These are phyloP conservation scores for Xylaria castorea DNA, from an alignment of 495 filamentous ascomycete species.

Conservation along the genomic window DNA sequence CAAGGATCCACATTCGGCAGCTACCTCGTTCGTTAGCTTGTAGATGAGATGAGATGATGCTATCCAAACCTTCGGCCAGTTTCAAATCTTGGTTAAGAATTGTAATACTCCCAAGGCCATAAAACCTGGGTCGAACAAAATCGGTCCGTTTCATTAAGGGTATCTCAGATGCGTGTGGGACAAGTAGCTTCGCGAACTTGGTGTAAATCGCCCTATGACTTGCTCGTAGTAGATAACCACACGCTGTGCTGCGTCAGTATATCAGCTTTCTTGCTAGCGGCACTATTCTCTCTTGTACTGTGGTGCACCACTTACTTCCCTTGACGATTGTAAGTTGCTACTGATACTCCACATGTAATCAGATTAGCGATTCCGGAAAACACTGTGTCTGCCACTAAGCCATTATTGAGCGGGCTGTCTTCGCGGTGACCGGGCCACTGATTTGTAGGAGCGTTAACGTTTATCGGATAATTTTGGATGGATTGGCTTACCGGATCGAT, in stretches of 20 bases:
- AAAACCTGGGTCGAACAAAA: no score
- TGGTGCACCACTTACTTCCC: neutral
- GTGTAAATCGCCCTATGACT: no score
- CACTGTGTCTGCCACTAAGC: no score
- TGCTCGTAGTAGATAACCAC: neutral
- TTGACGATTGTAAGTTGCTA: neutral
- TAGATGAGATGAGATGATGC: neutral
- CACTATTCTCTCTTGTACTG: neutral
- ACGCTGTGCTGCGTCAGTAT: neutral
- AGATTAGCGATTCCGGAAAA: neutral
- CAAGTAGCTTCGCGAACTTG: neutral
- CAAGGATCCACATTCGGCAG: neutral
- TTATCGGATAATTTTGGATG: neutral
- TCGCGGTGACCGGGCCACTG: no score
- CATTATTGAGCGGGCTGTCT: neutral
- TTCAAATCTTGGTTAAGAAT: neutral
- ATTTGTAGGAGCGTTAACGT: neutral
- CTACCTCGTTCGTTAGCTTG: neutral
- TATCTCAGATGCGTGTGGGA: neutral
- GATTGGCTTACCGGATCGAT: neutral
- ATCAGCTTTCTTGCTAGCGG: neutral
- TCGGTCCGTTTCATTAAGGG: neutral
- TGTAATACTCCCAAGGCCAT: no score
- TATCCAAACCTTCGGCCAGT: slow-evolving; percentile 9
- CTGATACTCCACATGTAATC: neutral